These are phyloP conservation scores for Medicago truncatula DNA, from an alignment of 306 rosid species.

Conservation along the genomic window DNA sequence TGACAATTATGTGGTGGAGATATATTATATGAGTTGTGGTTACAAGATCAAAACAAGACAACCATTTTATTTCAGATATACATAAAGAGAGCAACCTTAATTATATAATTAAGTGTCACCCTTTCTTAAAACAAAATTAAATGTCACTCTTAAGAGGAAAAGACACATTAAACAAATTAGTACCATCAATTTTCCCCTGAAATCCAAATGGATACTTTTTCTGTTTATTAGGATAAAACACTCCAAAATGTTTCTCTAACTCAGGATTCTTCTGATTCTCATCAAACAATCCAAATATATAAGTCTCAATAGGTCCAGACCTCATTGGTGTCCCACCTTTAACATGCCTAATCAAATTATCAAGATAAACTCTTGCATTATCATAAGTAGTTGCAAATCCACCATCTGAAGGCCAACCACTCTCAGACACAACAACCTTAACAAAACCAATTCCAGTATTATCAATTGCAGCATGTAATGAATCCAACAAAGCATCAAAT, in stretches of 20 bases:
- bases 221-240: constrained; percentile 30
- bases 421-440: constrained; percentile 69
- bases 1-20: too few species aligned
- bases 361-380: constrained; percentile 56
- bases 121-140: constrained; percentile 18
- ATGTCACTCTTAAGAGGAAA: constrained; percentile 49
- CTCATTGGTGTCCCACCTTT: constrained; percentile 60
- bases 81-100: not conserved
- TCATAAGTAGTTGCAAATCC: constrained; percentile 49
- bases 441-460: constrained; percentile 54
- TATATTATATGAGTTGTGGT: not conserved
- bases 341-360: constrained; percentile 59
- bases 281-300: constrained; percentile 47
- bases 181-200: constrained; percentile 15
- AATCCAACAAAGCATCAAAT: constrained; percentile 67
- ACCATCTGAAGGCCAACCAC: constrained; percentile 71
- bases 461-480: constrained; percentile 62
- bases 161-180: constrained; percentile 35
- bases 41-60: not conserved
- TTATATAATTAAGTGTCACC: constrained; percentile 40
- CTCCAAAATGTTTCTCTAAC: constrained; percentile 51
- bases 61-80: not conserved
- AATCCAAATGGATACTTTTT: constrained; percentile 49
- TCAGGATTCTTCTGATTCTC: constrained; percentile 47
- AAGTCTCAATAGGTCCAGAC: constrained; percentile 46